Base-by-base conservation (phyloP, 441 rosid species). In the Melastoma candidum region DNA sequence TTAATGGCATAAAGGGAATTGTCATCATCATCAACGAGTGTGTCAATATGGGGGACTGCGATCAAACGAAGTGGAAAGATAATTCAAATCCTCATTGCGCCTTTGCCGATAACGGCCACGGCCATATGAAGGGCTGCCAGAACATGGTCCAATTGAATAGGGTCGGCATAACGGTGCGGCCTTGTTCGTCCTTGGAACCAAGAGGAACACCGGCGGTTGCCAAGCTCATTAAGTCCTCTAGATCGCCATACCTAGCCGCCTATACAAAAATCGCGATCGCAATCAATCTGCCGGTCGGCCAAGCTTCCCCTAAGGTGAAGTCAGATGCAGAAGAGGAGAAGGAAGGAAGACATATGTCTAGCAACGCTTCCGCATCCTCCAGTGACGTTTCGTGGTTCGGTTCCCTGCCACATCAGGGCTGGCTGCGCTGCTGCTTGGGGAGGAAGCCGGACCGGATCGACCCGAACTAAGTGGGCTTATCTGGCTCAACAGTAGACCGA, bases 51-150 rank as follows among this genome's bases (percentile, higher is more conserved):
- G 41, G 8, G 41, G 41, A 36, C 41, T 36, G 8, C 8, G 7
- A 26, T 9, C 24, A 29, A 8, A 39, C 22, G 39, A 27, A 45
- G 44, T 24, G 2, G 3, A 26, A 10, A 46, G 12, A 55, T 44
- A 17, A 17, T 17, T 17, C 22, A 14, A 55, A 45, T 56, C 41
- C 85, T 82, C 65, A 84, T 93, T 84, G 67, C 89, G 73, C 85
- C 81, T 66, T 68, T 57, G 64, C 73, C 58, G 59, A 87, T 68
- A 56, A 87, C 83, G n/a, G 93, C 98, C 10, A 93, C 85, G 14
- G 96, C 98, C 96, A 90, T 87, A 63, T 90, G 96, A 64, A 90
- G 83, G 11, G 92, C 96, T 90, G 75, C 61, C 67, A 72, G 56
- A 43, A 54, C 58, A 10, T 13, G 48, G 48, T 13, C 32, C 52